These are phyloP conservation scores for Clarireedia hainanense DNA, from an alignment of 2,329 filamentous ascomycete genomes.

Conservation along the genomic window DNA sequence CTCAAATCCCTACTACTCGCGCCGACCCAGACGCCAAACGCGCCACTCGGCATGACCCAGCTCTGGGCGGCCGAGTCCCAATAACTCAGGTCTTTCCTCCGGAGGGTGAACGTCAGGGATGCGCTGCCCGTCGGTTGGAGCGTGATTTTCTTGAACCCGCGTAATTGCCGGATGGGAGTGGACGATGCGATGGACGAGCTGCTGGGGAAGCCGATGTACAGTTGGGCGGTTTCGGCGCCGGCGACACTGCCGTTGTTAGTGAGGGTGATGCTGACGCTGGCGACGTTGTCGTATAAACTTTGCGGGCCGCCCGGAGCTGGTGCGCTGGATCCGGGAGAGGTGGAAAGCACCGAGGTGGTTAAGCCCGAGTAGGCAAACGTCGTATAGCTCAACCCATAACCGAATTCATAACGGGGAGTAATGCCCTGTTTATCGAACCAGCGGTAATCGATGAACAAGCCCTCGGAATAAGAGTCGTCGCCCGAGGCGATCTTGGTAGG, in stretches of 20 bases:
- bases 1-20: constrained; percentile 24
- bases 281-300: constrained; percentile 55
- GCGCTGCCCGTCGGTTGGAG: constrained; percentile 39
- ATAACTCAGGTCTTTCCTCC: constrained; percentile 43
- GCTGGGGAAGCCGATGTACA: constrained; percentile 33
- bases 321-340: constrained; percentile 1
- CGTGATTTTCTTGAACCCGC: constrained; percentile 53
- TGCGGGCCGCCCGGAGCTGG: constrained; percentile 40
- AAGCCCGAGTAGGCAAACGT: constrained; percentile 35
- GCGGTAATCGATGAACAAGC: constrained; percentile 45
- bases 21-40: constrained; percentile 19
- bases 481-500: constrained; percentile 24
- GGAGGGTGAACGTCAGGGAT: constrained; percentile 35
- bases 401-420: constrained; percentile 32
- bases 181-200: constrained; percentile 32
- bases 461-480: constrained; percentile 35
- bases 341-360: constrained; percentile 9
- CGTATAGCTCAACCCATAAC: constrained; percentile 48
- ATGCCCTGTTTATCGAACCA: constrained; percentile 39
- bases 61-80: constrained; percentile 54
- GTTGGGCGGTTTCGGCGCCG: constrained; percentile 47
- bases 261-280: constrained; percentile 49
- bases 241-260: constrained; percentile 51
- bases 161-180: constrained; percentile 48
- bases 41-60: constrained; percentile 40